Percentiles rank a stretch among this genome's conserved stretches.
Conservation (phyloP, 1,284 basidiomycete species). For the Puccinia novopanici region DNA sequence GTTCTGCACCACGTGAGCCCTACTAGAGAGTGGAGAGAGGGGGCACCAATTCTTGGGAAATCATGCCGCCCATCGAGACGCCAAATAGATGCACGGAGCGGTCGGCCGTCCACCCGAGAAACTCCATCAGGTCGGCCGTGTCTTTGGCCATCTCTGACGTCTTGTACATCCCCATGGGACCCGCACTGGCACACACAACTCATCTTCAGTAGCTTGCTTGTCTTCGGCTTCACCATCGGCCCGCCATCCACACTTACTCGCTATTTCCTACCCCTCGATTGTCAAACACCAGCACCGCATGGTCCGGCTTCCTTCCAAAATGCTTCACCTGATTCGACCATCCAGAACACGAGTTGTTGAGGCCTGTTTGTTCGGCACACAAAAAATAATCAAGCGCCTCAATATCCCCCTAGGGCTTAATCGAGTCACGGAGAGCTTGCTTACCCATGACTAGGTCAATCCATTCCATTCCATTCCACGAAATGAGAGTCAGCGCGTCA, state of each 20-base stretch:
- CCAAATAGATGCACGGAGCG: constrained; percentile 75
- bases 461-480: not conserved
- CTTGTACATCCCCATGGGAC: constrained; percentile 59
- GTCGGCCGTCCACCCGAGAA: constrained; percentile 68
- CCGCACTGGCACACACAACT: constrained; percentile 5
- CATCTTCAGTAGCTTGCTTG: not conserved
- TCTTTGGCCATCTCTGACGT: constrained; percentile 80
- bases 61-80: constrained; percentile 81
- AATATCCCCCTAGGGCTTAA: too few species aligned
- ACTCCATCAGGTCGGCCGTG: constrained; percentile 69
- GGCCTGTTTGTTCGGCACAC: constrained; percentile 56
- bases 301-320: constrained; percentile 56
- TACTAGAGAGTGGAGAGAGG: too few species aligned
- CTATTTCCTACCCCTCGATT: constrained; percentile 83
- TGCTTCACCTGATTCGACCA: constrained; percentile 58
- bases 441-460: not conserved
- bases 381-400: too few species aligned
- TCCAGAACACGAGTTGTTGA: constrained; percentile 59
- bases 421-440: not conserved
- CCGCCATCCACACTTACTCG: constrained; percentile 63
- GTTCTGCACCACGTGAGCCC: too few species aligned
- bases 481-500: too few species aligned
- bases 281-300: constrained; percentile 76
- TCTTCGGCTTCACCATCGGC: not conserved
- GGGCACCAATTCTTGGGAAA: constrained; percentile 61